Base-by-base conservation (phyloP, 306 rosid genomes). In the Lathyrus oleraceus region DNA sequence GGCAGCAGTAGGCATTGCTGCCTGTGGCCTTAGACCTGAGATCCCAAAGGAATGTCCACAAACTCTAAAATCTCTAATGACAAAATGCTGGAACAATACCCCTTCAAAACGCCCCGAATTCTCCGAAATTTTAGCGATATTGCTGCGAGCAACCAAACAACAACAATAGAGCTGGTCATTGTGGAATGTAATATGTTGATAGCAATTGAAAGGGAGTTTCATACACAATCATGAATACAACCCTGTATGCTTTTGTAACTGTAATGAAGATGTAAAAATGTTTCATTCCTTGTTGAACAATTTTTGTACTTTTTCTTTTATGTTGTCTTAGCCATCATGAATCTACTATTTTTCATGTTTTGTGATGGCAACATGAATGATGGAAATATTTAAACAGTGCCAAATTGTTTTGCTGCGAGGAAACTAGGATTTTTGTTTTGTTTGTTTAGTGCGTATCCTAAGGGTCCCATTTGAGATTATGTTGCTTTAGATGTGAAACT, bases 11-110 rank as follows among this genome's bases (percentile, higher is more conserved):
- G 97, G 97, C 14, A 89, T 91, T 44, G 97, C 96, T 12, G 96
- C 97, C 30, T 91, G 97, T 75, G 96, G 96, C 74, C 93, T 91
- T 40, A 87, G 96, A 79, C 97, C 97, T 23, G 96, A 91, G 39
- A 87, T 91, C 65, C 96, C 96, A 1, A 88, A 84, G 82, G 96
- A 91, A 76, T 89, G 96, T 67, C 91, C 97, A 2, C 88, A 86
- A 77, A 78, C 62, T 74, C 84, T 91, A 52, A 91, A 82, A 67
- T 73, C 86, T 32, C 72, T 91, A 59, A 91, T 91, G 97, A 81
- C 83, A 25, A 91, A 83, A 80, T 91, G 96, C 79, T 91, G 96
- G 97, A 91, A 87, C 86, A 89, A 81, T 65, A 76, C 81, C 53
- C 97, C 97, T 27, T 84, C 90, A 12, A 87, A 89, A 69, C 94